These are phyloP conservation scores for Rutstroemia sp. DNA, from an alignment of 2,329 filamentous ascomycete genomes.

Conservation along the genomic window DNA sequence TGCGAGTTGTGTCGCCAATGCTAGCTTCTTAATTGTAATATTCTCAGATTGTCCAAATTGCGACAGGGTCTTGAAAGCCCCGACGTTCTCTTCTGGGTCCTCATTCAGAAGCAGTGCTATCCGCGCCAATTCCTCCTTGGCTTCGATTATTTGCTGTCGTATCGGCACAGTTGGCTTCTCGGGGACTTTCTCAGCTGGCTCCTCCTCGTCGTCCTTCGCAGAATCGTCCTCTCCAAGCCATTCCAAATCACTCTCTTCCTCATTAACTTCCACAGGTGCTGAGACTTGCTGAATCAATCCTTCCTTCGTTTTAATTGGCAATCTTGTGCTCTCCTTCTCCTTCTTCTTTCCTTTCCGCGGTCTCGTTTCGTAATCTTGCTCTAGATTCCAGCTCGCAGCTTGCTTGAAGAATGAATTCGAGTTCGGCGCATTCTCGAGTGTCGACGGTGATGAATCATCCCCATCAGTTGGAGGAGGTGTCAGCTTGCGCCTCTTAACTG, in stretches of 20 bases:
- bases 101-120: conserved; percentile 79
- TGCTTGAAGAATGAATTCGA: conserved; percentile 54
- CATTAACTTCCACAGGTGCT: conserved; percentile 43
- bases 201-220: conserved; percentile 37
- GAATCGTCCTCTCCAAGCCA: conserved; percentile 52
- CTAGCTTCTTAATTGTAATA: conserved; percentile 73
- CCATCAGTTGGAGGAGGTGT: conserved; percentile 44
- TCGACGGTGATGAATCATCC: conserved; percentile 32
- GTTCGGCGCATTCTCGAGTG: conserved; percentile 21
- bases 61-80: conserved; percentile 69
- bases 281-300: conserved; percentile 60
- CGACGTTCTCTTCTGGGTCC: conserved; percentile 83
- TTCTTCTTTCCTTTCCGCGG: conserved; percentile 71
- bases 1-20: conserved; percentile 76
- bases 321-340: conserved; percentile 58
- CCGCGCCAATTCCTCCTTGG: conserved; percentile 87
- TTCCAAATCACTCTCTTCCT: conserved; percentile 53
- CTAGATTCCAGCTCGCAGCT: conserved; percentile 80
- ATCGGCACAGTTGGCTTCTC: conserved; percentile 60
- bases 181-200: conserved; percentile 42
- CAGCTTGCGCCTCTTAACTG: conserved; percentile 50
- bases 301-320: conserved; percentile 82
- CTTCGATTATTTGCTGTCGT: conserved; percentile 72
- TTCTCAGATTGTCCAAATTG: conserved; percentile 65
- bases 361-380: conserved; percentile 81